These are phyloP conservation scores for Yamadazyma endophytica DNA, from an alignment of 805 yeast species.

Conservation along the genomic window DNA sequence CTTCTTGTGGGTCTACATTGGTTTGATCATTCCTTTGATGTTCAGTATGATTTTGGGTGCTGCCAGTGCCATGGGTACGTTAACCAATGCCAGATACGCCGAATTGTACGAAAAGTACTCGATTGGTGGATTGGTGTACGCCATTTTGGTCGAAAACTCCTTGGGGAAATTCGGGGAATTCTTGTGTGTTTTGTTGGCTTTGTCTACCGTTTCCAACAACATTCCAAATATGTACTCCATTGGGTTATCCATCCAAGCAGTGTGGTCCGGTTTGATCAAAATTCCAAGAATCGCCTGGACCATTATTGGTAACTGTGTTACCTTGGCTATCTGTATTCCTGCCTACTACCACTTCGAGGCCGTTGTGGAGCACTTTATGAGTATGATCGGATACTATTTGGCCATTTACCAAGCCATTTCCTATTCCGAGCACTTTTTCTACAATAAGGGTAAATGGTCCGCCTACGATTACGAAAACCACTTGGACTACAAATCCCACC, in stretches of 20 bases:
- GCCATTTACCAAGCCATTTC: slow-evolving; percentile 30
- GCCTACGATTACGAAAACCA: slow-evolving; percentile 24
- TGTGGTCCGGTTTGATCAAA: slow-evolving; percentile 26
- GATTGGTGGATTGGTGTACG: slow-evolving; percentile 28
- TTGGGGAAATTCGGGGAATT: slow-evolving; percentile 30
- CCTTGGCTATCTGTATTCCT: slow-evolving; percentile 30
- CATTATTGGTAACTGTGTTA: slow-evolving; percentile 24
- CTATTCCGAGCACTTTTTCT: slow-evolving; percentile 25
- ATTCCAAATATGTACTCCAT: slow-evolving; percentile 31
- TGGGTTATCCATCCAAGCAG: slow-evolving; percentile 25
- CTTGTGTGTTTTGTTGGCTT: slow-evolving; percentile 26
- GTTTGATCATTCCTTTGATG: slow-evolving; percentile 22
- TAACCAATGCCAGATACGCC: slow-evolving; percentile 12
- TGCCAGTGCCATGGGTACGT: slow-evolving; percentile 26
- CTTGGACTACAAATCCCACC: slow-evolving; percentile 18
- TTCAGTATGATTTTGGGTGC: slow-evolving; percentile 29
- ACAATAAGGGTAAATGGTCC: slow-evolving; percentile 18
- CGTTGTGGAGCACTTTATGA: slow-evolving; percentile 28
- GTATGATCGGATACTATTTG: slow-evolving; percentile 28
- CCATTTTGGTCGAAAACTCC: slow-evolving; percentile 22
- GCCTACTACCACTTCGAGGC: slow-evolving; percentile 28
- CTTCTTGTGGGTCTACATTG: slow-evolving; percentile 21
- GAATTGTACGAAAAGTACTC: slow-evolving; percentile 18
- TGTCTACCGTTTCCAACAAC: slow-evolving; percentile 28
- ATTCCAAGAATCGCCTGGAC: slow-evolving; percentile 34